Evolutionary conservation across 1,139 yeast genomes (phyloP).

Genomic region (Pichia sp.): DNA sequence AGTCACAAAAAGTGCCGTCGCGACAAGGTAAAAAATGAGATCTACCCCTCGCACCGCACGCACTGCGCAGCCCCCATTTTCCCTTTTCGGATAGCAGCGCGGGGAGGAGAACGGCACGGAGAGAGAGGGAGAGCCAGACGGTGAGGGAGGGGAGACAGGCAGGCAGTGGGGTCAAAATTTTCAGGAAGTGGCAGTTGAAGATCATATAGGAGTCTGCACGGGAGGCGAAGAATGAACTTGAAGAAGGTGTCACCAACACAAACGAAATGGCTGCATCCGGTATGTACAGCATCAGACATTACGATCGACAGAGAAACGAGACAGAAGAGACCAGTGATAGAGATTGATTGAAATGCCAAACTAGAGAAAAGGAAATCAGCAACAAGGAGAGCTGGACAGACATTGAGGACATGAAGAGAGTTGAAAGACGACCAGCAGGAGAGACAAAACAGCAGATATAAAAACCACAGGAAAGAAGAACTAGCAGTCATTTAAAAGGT

Average conservation of each 20-base stretch:
- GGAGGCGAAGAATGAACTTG: neutral
- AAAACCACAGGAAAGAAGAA: no score
- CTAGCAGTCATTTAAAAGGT: no score
- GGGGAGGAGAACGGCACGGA: neutral
- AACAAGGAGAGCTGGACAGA: no score
- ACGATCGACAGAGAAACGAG: neutral
- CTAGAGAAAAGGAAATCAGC: no score
- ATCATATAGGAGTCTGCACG: no score
- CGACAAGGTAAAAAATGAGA: no score
- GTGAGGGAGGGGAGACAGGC: neutral
- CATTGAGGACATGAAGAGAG: no score
- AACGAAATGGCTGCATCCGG: constrained; percentile 59
- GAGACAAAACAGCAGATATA: no score
- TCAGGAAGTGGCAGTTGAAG: neutral
- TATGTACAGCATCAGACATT: constrained; percentile 37
- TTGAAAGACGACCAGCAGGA: no score
- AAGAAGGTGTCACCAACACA: neutral
- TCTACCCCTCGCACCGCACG: constrained; percentile 17
- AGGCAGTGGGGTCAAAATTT: constrained; percentile 1
- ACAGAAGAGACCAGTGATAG: neutral
- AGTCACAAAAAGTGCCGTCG: constrained; percentile 13
- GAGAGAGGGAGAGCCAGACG: neutral
- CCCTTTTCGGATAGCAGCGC: neutral
- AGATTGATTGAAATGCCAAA: no score
- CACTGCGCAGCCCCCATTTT: neutral